Base-by-base conservation (phyloP, 805 yeast genomes). In the Suhomyces prunicola region DNA sequence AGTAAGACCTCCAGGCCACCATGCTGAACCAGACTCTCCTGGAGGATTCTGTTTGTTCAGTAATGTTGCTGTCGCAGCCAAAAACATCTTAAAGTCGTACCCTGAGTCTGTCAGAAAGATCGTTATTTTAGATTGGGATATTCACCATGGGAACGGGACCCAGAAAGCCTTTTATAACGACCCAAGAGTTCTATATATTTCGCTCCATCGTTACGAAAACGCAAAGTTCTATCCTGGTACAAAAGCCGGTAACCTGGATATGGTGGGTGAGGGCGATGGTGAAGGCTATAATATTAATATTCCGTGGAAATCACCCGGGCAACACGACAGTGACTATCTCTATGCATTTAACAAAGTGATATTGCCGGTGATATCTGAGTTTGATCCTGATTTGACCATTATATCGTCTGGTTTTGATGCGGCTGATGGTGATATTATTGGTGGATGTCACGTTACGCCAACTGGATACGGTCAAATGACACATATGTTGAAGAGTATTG, bases 1-100 rank as follows among this genome's bases (percentile, higher is more conserved):
- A 6, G 97, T 94, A 13, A 83, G 99, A 59, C 99, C 99, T 1
- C 99, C 99, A 0, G 99, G 99, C 6, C 99, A 94, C 73, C 99
- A 94, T 66, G 98, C 99, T 0, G 99, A 96, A 65, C 99, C 99
- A 1, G 94, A 90, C 59, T 77, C 91, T 13, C 96, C 99, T 0
- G 98, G 97, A 47, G 99, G 99, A 12, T 94, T 94, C 67, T 94
- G 99, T 72, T 75, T 94, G 46, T 94, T 94, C 66, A 88, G 96
- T 56, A 94, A 94, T 65, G 99, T 94, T 23, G 97, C 98, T 0
- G 97, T 94, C 17, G 98, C 99, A 2, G 96, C 97, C 15, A 88
- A 88, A 63, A 84, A 86, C 54, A 87, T 92, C 57, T 72, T 94
- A 53, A 85, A 85, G 59, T 78, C 81, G 52, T 93, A 90, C 68